Conservation (phyloP, 1,284 basidiomycete genomes). For the Apiotrichum veenhuisii region DNA sequence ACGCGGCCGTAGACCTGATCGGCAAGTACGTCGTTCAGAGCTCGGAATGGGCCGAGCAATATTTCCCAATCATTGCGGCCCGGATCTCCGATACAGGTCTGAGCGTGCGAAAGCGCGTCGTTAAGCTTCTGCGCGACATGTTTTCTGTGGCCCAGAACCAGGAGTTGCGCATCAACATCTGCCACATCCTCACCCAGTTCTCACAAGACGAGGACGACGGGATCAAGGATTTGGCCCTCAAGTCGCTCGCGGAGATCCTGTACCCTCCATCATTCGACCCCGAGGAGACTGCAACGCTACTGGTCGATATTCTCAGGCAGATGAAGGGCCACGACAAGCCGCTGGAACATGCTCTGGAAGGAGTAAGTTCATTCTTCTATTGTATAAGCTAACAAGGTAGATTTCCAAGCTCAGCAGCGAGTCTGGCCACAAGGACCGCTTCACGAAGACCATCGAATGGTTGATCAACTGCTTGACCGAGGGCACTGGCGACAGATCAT, state of each 20-base stretch:
- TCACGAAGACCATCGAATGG: slow-evolving; percentile 63
- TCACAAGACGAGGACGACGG: slow-evolving; percentile 86
- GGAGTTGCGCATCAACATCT: slow-evolving; percentile 70
- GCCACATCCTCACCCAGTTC: slow-evolving; percentile 70
- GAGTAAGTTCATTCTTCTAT: slow-evolving; percentile 36
- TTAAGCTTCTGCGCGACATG: slow-evolving; percentile 83
- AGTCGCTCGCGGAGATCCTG: slow-evolving; percentile 85
- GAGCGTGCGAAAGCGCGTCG: slow-evolving; percentile 86
- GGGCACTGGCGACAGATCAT: slow-evolving; percentile 50
- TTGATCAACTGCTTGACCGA: slow-evolving; percentile 85
- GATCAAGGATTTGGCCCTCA: slow-evolving; percentile 85
- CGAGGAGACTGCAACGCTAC: slow-evolving; percentile 61
- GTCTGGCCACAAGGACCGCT: slow-evolving; percentile 17
- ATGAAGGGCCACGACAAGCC: slow-evolving; percentile 78
- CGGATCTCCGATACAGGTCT: slow-evolving; percentile 90
- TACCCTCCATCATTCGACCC: slow-evolving; percentile 52
- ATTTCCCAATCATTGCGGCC: slow-evolving; percentile 78
- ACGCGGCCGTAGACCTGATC: slow-evolving; percentile 90
- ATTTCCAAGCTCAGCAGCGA: slow-evolving; percentile 7
- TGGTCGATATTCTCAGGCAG: slow-evolving; percentile 77
- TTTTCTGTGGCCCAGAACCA: slow-evolving; percentile 62
- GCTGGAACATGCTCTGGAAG: slow-evolving; percentile 76
- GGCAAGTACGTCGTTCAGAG: slow-evolving; percentile 90
- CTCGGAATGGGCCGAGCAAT: slow-evolving; percentile 74
- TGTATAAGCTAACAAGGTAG: neutral